phyloP scores from a whole-genome alignment of 805 yeast species.

The Candida odintsovae region DNA sequence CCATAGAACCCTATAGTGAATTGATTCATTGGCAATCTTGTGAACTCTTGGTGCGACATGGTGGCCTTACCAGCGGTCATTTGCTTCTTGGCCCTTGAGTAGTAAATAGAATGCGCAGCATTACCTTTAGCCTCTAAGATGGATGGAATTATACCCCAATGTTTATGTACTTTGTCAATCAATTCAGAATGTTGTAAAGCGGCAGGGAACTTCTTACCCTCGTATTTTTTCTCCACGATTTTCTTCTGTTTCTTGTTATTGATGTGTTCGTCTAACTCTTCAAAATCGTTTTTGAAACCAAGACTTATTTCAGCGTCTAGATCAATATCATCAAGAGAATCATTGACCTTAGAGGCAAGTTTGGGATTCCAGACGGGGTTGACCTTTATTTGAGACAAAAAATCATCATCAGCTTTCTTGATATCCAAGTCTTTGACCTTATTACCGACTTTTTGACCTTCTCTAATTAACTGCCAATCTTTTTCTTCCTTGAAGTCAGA shows the following conservation, averaged over 20 bases:
- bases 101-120: conserved; percentile 38
- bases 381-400: conserved; percentile 6
- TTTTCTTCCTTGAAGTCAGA: conserved; percentile 2
- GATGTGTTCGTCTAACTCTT: conserved; percentile 13
- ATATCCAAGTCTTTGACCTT: background rate
- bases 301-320: conserved; percentile 10
- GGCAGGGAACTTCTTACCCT: conserved; percentile 20
- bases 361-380: conserved; percentile 11
- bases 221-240: conserved; percentile 15
- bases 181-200: conserved; percentile 27
- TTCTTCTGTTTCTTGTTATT: conserved; percentile 13
- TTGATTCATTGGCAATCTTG: conserved; percentile 37
- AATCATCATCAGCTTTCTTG: conserved; percentile 5
- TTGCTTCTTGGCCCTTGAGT: conserved; percentile 41
- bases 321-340: conserved; percentile 3
- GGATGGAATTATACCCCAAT: conserved; percentile 29
- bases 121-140: conserved; percentile 37
- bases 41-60: conserved; percentile 36
- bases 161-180: conserved; percentile 24
- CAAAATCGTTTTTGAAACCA: conserved; percentile 10
- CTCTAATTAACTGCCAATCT: background rate
- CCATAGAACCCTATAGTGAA: conserved; percentile 62
- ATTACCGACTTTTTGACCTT: conserved; percentile 2
- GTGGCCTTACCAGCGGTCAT: conserved; percentile 33
- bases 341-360: background rate